These are phyloP conservation scores for Nephelium lappaceum DNA, from an alignment of 345 rosid species.

Conservation along the genomic window DNA sequence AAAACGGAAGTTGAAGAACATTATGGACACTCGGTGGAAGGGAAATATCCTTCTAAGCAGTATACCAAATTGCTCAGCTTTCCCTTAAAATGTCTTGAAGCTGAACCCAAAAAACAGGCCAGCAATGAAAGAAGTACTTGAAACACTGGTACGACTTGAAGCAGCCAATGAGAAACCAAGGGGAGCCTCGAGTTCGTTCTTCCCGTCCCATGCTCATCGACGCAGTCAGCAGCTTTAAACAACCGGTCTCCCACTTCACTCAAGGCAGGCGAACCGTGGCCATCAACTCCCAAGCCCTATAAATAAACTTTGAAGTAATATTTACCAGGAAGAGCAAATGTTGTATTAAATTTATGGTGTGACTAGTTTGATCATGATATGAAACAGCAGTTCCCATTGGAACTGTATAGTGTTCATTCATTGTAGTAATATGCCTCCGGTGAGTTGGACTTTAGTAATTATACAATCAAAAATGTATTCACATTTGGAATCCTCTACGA, in stretches of 20 bases:
- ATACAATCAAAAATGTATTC: no score
- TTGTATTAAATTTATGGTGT: not conserved
- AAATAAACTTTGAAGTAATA: conserved; percentile 16
- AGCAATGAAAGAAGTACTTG: conserved; percentile 80
- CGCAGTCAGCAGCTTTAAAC: conserved; percentile 45
- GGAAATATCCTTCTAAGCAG: conserved; percentile 81
- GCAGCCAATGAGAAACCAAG: conserved; percentile 53
- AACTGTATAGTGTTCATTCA: not conserved
- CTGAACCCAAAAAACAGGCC: conserved; percentile 79
- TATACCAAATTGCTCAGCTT: conserved; percentile 65
- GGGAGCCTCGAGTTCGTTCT: conserved; percentile 53
- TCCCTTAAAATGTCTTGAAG: conserved; percentile 72
- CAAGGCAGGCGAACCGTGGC: conserved; percentile 35
- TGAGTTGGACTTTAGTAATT: no score
- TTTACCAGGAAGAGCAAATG: not conserved
- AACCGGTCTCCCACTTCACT: conserved; percentile 60
- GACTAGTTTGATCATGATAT: not conserved
- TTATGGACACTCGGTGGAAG: conserved; percentile 71
- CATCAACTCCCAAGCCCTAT: conserved; percentile 26
- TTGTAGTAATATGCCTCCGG: not conserved
- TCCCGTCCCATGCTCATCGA: conserved; percentile 29
- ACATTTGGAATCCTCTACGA: no score
- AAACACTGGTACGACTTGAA: conserved; percentile 57
- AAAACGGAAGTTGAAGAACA: conserved; percentile 73
- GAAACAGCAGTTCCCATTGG: not conserved